phyloP scores from a whole-genome alignment of 352 stramenopile genomes.

The Phytophthora aleatoria region DNA sequence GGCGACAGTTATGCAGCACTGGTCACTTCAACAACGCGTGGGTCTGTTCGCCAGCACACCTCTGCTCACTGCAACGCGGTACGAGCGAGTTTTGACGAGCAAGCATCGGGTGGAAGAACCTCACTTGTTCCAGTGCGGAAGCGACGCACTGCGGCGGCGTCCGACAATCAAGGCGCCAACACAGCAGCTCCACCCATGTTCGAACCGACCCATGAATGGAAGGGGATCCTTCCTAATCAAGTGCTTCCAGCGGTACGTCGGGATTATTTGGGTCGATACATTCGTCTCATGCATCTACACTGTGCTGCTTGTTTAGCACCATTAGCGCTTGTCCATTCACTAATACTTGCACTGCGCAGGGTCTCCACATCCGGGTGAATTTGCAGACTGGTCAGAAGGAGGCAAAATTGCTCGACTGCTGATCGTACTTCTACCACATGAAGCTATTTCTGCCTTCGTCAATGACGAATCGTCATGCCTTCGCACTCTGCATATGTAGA shows the following conservation, averaged over 20 bases:
- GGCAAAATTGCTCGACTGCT: constrained; percentile 52
- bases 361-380: constrained; percentile 67
- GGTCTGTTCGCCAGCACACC: constrained; percentile 22
- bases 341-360: constrained; percentile 25
- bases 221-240: constrained; percentile 60
- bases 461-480: not conserved
- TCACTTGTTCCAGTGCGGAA: constrained; percentile 12
- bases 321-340: not conserved
- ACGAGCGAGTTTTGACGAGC: constrained; percentile 9
- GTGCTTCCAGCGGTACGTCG: constrained; percentile 49
- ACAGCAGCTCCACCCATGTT: constrained; percentile 38
- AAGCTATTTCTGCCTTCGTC: not conserved
- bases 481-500: not conserved
- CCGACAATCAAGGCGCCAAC: not conserved
- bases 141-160: not conserved
- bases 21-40: constrained; percentile 28
- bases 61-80: constrained; percentile 27
- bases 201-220: constrained; percentile 59
- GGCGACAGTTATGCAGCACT: constrained; percentile 16
- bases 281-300: not conserved
- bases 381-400: constrained; percentile 63
- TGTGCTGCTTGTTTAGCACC: not conserved
- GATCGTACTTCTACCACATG: not conserved
- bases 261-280: not conserved
- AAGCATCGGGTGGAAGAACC: not conserved